phyloP scores from a whole-genome alignment of 345 rosid species.

The Hypericum perforatum region DNA sequence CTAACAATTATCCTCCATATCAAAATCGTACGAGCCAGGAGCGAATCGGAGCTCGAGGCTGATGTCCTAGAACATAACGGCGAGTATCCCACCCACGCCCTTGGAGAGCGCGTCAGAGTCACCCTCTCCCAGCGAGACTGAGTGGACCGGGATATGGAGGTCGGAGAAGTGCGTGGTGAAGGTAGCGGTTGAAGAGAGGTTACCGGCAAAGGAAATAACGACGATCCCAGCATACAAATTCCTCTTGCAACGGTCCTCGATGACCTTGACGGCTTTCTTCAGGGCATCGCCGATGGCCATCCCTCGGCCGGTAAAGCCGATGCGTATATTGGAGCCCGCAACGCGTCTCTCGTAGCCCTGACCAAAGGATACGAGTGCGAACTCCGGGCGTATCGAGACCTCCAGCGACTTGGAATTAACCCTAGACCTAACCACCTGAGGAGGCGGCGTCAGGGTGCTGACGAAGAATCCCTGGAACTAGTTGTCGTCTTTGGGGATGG shows the following conservation, averaged over 20 bases:
- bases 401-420: constrained; percentile 19
- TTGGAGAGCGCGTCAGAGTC: constrained; percentile 38
- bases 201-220: constrained; percentile 46
- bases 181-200: constrained; percentile 26
- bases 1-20: too few relatives aligned
- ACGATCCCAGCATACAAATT: constrained; percentile 47
- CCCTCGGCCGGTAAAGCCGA: constrained; percentile 43
- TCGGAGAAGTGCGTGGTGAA: constrained; percentile 51
- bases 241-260: constrained; percentile 73
- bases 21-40: constrained; percentile 59
- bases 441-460: too few relatives aligned
- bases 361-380: constrained; percentile 46
- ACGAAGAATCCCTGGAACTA: too few relatives aligned
- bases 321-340: constrained; percentile 44
- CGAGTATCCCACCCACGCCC: constrained; percentile 30
- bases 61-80: constrained; percentile 54
- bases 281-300: constrained; percentile 65
- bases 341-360: constrained; percentile 48
- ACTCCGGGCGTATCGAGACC: constrained; percentile 46
- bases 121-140: too few relatives aligned
- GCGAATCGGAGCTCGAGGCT: constrained; percentile 48
- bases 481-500: too few relatives aligned
- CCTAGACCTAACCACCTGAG: too few relatives aligned
- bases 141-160: constrained; percentile 46
- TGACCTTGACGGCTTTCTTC: constrained; percentile 77